Evolutionary conservation across 2,329 filamentous ascomycete species (phyloP).

Genomic region (Curvularia eragrostidis): DNA sequence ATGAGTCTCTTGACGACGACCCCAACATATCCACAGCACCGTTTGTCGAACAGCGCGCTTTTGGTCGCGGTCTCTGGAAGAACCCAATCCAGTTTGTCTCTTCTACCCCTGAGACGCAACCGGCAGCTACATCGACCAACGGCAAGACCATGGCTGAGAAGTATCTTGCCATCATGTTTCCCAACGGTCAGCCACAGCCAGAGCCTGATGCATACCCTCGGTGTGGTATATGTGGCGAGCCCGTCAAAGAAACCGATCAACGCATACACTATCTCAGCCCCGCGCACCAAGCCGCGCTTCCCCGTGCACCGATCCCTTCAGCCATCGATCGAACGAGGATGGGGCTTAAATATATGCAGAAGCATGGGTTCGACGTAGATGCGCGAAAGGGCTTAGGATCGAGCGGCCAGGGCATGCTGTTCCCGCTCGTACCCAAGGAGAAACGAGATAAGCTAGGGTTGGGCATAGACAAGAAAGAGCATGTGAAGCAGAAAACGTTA

Average conservation of each 20-base stretch:
- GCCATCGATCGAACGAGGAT: slow-evolving; percentile 73
- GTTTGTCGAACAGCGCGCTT: slow-evolving; percentile 64
- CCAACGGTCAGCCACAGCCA: slow-evolving; percentile 44
- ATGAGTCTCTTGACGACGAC: slow-evolving; percentile 34
- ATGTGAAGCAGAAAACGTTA: slow-evolving; percentile 50
- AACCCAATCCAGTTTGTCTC: slow-evolving; percentile 66
- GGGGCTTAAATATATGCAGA: slow-evolving; percentile 70
- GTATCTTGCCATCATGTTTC: slow-evolving; percentile 73
- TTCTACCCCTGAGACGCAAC: slow-evolving; percentile 46
- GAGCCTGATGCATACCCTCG: slow-evolving; percentile 30
- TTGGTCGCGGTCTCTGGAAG: slow-evolving; percentile 67
- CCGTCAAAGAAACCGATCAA: slow-evolving; percentile 35
- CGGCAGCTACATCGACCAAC: slow-evolving; percentile 42
- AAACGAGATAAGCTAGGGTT: slow-evolving; percentile 81
- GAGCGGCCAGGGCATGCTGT: slow-evolving; percentile 71
- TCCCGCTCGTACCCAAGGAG: slow-evolving; percentile 73
- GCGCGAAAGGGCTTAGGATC: slow-evolving; percentile 74
- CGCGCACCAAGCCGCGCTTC: slow-evolving; percentile 73
- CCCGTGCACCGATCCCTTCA: slow-evolving; percentile 75
- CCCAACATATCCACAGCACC: slow-evolving; percentile 67
- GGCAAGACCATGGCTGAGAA: slow-evolving; percentile 65
- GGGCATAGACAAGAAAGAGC: slow-evolving; percentile 59
- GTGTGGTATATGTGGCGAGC: slow-evolving; percentile 48
- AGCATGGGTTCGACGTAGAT: slow-evolving; percentile 78
- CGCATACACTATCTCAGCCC: slow-evolving; percentile 64